Evolutionary conservation across 495 filamentous ascomycete species (phyloP), one percentile per base, ranked within the genome.

Genomic region (Daldinia vernicosa): DNA sequence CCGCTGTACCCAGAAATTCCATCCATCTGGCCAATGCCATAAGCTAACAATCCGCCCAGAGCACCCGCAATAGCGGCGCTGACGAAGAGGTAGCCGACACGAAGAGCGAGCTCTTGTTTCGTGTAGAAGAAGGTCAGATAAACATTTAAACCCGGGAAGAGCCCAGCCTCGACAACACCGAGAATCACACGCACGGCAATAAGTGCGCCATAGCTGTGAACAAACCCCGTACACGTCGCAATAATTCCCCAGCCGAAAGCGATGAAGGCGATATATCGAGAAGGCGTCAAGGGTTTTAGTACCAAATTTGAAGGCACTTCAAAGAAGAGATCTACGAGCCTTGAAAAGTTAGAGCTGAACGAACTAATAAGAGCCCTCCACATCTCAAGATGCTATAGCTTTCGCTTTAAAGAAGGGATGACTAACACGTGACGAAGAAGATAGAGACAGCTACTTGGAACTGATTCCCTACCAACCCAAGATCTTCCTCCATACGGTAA

Each of bases 41-140:
- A 93, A 1, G 92, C 91, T 3, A 95, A 80, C 0, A 94, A 81
- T 0, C 92, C 92, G 22, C 92, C 92, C 66, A 88, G 89, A 17
- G 90, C 91, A 5, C 92, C 92, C 3, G 92, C 89, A 12, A 93
- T 82, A 1, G 92, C 92, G 2, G 92, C 87, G 45, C 86, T 90
- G 59, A 91, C 90, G 76, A 94, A 94, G 4, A 94, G 83, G 72
- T 93, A 93, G 0, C 89, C 88, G 4, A 92, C 89, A 27, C 92
- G 87, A 33, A 93, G 81, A 7, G 91, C 92, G 22, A 93, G 85
- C 71, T 94, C 91, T 7, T 85, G 84, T 67, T 91, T 90, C 51
- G 86, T 89, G 75, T 93, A 94, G 79, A 93, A 92, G 57, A 93
- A 85, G 1, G 89, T 92, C 17, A 94, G 81, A 67, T 92, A 92